A percentile compares a stretch with the other conserved stretches of the same genome.
Conservation (phyloP, 1,284 basidiomycete genomes). For the Heterobasidion occidentale region DNA sequence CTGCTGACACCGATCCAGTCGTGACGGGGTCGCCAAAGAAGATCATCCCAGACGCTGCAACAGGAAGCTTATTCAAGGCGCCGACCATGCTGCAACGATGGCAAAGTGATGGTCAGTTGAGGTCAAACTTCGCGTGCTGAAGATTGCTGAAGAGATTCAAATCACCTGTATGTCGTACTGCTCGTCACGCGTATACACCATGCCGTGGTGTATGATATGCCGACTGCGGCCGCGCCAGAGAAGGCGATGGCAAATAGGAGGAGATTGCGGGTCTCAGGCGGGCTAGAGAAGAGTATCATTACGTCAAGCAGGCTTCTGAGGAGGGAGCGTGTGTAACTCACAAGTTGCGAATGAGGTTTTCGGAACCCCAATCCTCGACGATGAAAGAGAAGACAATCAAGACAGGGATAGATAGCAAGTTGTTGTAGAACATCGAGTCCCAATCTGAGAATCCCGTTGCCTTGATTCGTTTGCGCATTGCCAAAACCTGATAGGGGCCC, state of each 20-base stretch:
- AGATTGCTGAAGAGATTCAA: constrained; percentile 4
- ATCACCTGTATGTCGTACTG: constrained; percentile 92
- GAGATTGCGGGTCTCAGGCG: constrained; percentile 72
- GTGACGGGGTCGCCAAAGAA: constrained; percentile 92
- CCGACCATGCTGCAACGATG: constrained; percentile 85
- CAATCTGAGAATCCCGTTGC: constrained; percentile 97
- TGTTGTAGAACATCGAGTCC: constrained; percentile 99
- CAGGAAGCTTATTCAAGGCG: constrained; percentile 96
- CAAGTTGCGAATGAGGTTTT: constrained; percentile 84
- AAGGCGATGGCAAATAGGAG: constrained; percentile 88
- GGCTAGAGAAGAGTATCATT: constrained; percentile 41
- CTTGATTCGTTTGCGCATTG: constrained; percentile 98
- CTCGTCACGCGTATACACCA: constrained; percentile 97
- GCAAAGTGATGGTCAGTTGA: neutral
- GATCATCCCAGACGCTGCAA: constrained; percentile 93
- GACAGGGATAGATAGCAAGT: constrained; percentile 91
- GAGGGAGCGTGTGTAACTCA: constrained; percentile 32
- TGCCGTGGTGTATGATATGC: constrained; percentile 97
- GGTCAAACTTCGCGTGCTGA: neutral
- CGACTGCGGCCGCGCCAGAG: constrained; percentile 94
- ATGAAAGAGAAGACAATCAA: constrained; percentile 79
- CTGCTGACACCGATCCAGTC: constrained; percentile 81
- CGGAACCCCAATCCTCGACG: constrained; percentile 86
- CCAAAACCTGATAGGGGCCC: constrained; percentile 56
- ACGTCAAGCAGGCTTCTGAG: constrained; percentile 2